Conservation (phyloP, 495 filamentous ascomycete genomes). For the Aspergillus sclerotiicarbonarius region DNA sequence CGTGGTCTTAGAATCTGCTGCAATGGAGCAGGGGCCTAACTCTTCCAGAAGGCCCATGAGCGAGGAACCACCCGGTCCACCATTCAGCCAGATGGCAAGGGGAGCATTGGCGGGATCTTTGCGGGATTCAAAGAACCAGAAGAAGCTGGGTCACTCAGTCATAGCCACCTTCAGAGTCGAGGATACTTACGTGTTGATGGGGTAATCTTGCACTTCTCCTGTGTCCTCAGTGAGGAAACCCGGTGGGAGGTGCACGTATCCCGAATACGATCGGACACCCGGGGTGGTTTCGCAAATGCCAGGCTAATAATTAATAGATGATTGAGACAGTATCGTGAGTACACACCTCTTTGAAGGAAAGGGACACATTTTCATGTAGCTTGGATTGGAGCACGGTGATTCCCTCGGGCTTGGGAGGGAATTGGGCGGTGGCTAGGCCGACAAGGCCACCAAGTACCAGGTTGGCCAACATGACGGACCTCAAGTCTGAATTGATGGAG, state of each 20-base stretch:
- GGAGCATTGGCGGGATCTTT: constrained; percentile 5
- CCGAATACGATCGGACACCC: constrained; percentile 4
- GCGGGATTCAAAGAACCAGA: constrained; percentile 9
- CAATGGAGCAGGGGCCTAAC: constrained; percentile 5
- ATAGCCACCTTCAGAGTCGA: neutral
- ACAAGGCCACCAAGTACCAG: neutral
- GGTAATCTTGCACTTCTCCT: neutral
- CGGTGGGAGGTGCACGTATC: constrained; percentile 13
- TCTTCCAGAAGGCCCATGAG: constrained; percentile 4
- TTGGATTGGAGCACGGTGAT: constrained; percentile 4
- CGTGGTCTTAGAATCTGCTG: constrained; percentile 11
- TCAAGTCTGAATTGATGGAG: neutral
- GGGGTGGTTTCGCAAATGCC: constrained; percentile 10
- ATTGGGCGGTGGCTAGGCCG: constrained; percentile 4
- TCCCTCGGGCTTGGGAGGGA: constrained; percentile 5
- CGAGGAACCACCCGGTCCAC: constrained; percentile 11
- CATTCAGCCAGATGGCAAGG: constrained; percentile 10
- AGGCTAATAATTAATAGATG: constrained; percentile 4
- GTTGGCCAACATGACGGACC: neutral
- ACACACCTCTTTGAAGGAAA: constrained; percentile 13
- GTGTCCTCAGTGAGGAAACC: neutral
- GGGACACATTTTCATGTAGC: constrained; percentile 4
- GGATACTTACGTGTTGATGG: neutral
- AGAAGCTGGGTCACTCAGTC: neutral
- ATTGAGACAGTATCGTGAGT: neutral